Percentiles rank a stretch among this genome's conserved stretches.
Evolutionary conservation across 108 stramenopile genomes (phyloP).

Genomic region (Skeletonema costatum): DNA sequence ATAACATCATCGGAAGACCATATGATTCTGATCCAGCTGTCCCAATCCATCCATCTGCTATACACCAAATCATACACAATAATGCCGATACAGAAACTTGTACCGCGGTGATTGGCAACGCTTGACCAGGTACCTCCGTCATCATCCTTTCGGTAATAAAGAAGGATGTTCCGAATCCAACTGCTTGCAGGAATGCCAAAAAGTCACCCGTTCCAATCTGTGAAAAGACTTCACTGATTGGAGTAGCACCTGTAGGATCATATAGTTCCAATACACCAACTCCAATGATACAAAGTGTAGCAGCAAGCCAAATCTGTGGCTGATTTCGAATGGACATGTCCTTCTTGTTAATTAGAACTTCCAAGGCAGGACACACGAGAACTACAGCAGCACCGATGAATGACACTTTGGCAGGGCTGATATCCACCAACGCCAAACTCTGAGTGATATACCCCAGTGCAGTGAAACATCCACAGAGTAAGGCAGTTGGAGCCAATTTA

Average conservation of each 20-base stretch:
- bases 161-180: conserved; percentile 64
- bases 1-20: conserved; percentile 48
- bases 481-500: conserved; percentile 26
- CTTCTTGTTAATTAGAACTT: conserved; percentile 49
- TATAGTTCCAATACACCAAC: conserved; percentile 67
- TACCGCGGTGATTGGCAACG: conserved; percentile 64
- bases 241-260: conserved; percentile 18
- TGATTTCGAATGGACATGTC: conserved; percentile 51
- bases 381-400: conserved; percentile 69
- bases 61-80: conserved; percentile 53
- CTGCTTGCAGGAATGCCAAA: conserved; percentile 62
- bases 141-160: conserved; percentile 68
- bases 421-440: conserved; percentile 58
- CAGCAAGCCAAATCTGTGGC: conserved; percentile 74
- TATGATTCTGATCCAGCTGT: conserved; percentile 32
- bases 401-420: conserved; percentile 54
- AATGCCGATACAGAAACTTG: conserved; percentile 59
- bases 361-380: conserved; percentile 61
- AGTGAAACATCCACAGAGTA: conserved; percentile 61
- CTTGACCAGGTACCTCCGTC: conserved; percentile 51
- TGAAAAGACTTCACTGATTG: conserved; percentile 15
- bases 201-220: conserved; percentile 53
- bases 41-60: conserved; percentile 52
- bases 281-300: conserved; percentile 54
- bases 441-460: conserved; percentile 68